Conservation (phyloP, 2,329 filamentous ascomycete genomes). For the Phaeosphaeriaceae sp. region DNA sequence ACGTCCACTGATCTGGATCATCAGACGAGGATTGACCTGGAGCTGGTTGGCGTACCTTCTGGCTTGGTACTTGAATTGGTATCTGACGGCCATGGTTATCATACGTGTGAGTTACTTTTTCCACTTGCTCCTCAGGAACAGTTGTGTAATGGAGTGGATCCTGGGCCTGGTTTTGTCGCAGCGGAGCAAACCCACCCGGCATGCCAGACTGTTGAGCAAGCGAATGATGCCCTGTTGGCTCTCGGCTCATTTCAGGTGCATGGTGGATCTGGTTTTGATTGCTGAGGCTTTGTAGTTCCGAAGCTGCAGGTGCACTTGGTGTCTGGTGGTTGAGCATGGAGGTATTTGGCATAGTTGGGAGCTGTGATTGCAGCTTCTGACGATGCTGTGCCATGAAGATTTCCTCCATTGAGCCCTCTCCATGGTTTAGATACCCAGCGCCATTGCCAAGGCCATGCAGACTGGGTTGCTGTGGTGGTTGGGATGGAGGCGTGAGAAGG, state of each 20-base stretch:
- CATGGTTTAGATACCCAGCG: constrained; percentile 54
- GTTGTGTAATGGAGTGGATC: constrained; percentile 48
- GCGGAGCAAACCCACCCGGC: constrained; percentile 44
- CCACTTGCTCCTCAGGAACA: constrained; percentile 61
- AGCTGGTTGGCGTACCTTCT: constrained; percentile 49
- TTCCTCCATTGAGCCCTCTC: constrained; percentile 65
- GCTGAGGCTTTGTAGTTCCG: constrained; percentile 51
- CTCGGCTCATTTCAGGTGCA: constrained; percentile 54
- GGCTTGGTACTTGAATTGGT: constrained; percentile 51
- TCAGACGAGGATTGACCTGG: constrained; percentile 52
- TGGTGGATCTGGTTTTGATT: constrained; percentile 48
- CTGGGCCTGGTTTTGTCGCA: constrained; percentile 38
- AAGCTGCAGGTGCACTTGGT: constrained; percentile 51
- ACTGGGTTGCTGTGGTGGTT: constrained; percentile 61
- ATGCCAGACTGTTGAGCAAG: constrained; percentile 44
- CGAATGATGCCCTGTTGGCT: constrained; percentile 51
- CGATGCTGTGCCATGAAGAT: constrained; percentile 65
- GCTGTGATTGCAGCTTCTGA: constrained; percentile 58
- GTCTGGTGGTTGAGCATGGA: constrained; percentile 68
- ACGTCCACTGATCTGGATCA: constrained; percentile 84
- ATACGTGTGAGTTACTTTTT: constrained; percentile 64
- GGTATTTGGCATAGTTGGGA: constrained; percentile 43
- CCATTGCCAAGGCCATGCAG: constrained; percentile 46
- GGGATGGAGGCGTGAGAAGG: constrained; percentile 68
- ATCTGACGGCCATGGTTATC: constrained; percentile 64